Conservation (phyloP, 345 rosid species). For the Kandelia obovata region DNA sequence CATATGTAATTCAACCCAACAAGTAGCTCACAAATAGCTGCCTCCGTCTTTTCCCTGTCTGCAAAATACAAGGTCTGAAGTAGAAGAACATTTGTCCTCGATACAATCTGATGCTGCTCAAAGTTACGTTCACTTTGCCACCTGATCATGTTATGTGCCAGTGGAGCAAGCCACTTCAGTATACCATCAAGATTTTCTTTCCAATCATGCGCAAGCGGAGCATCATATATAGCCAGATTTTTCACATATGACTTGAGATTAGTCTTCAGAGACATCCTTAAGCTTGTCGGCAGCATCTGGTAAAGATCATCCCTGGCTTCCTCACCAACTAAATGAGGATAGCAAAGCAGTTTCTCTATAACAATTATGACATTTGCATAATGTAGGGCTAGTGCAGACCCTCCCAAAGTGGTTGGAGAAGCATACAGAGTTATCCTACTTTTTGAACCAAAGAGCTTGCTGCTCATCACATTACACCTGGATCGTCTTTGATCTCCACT, state of each 20-base stretch:
- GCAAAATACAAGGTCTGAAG: slow-evolving; percentile 88
- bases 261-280: slow-evolving; percentile 55
- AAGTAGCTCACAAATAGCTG: slow-evolving; percentile 72
- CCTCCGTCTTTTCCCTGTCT: slow-evolving; percentile 80
- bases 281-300: slow-evolving; percentile 86
- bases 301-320: slow-evolving; percentile 94
- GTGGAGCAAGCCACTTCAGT: slow-evolving; percentile 80
- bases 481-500: slow-evolving; percentile 35
- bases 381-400: slow-evolving; percentile 83
- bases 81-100: slow-evolving; percentile 71
- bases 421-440: slow-evolving; percentile 52
- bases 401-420: slow-evolving; percentile 73
- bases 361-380: slow-evolving; percentile 88
- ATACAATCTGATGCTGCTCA: slow-evolving; percentile 86
- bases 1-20: slow-evolving; percentile 94
- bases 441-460: slow-evolving; percentile 44
- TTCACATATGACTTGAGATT: slow-evolving; percentile 70
- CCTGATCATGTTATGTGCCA: slow-evolving; percentile 91
- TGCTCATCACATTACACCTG: slow-evolving; percentile 17
- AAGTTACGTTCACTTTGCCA: slow-evolving; percentile 96
- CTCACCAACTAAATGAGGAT: slow-evolving; percentile 92
- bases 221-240: slow-evolving; percentile 85
- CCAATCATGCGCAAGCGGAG: slow-evolving; percentile 94
- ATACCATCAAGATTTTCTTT: slow-evolving; percentile 71
- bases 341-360: slow-evolving; percentile 77